Evolutionary conservation across 768 basidiomycete genomes (phyloP).

Genomic region (Podaxis pistillaris): DNA sequence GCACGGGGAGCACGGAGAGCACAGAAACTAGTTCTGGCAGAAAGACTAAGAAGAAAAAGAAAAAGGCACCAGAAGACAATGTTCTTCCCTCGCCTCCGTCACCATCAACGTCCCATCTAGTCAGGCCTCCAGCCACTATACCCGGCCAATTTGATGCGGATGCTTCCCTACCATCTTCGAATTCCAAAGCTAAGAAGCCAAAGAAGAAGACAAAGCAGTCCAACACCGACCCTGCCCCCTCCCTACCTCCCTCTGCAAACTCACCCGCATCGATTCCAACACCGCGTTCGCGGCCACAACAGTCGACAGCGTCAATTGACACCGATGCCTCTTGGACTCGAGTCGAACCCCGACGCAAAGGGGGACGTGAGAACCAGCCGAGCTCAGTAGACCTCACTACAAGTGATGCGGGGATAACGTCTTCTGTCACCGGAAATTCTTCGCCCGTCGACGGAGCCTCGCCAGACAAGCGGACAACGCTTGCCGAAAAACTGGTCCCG

Average conservation of each 20-base stretch:
- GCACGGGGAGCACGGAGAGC: slow-evolving; percentile 12
- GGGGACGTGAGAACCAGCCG: slow-evolving; percentile 17
- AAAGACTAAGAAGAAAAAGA: slow-evolving; percentile 45
- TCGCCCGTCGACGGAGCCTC: slow-evolving; percentile 34
- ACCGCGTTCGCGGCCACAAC: slow-evolving; percentile 17
- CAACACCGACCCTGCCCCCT: background rate
- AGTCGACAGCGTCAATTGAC: slow-evolving; percentile 40
- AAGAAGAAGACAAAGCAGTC: slow-evolving; percentile 13
- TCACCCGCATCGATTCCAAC: background rate
- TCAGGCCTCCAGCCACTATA: slow-evolving; percentile 11
- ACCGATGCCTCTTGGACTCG: slow-evolving; percentile 73
- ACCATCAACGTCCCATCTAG: slow-evolving; percentile 9
- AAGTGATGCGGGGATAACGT: slow-evolving; percentile 54
- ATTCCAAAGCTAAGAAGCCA: slow-evolving; percentile 12
- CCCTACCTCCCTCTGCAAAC: background rate
- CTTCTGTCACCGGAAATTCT: slow-evolving; percentile 38
- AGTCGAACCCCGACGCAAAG: slow-evolving; percentile 49
- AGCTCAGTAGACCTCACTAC: slow-evolving; percentile 35
- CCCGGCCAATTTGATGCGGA: slow-evolving; percentile 10
- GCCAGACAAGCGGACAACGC: slow-evolving; percentile 35
- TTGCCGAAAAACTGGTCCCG: slow-evolving; percentile 65
- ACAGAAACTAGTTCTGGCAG: slow-evolving; percentile 17
- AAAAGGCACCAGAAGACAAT: slow-evolving; percentile 28
- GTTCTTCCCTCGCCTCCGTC: background rate
- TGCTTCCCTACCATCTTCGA: background rate